Base-by-base conservation (phyloP, 108 stramenopile genomes). In the Craspedostauros australis region DNA sequence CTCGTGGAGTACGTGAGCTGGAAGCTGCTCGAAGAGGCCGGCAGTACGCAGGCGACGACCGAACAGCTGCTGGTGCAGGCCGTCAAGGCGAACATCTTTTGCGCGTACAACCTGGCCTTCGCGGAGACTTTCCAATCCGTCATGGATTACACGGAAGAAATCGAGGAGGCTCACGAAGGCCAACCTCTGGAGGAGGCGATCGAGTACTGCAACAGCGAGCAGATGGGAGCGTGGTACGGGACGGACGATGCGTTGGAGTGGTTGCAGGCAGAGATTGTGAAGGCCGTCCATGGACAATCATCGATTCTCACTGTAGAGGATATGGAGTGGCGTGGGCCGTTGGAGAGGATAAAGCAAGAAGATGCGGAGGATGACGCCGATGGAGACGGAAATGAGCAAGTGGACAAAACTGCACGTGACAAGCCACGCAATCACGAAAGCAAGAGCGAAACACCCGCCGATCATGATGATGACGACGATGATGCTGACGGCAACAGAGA, bases 131-230 rank as follows among this genome's bases (percentile, higher is more conserved):
- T 94, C 59, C 47, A 76, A 12, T 28, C 44, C 19, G 80, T 64
- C 7, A 83, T 94, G 77, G 93, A 94, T 55, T 84, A 84, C 39
- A 70, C 71, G 14, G 87, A 87, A 6, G 89, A 91, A 47, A 64
- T 91, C 28, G 85, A 85, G 51, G 88, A 84, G 48, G 67, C 70
- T 6, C 65, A 64, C n/a, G 80, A 77, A 29, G 49, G 33, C 37
- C 41, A 45, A 26, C 50, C 82, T 19, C 58, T 94, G 52, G 84
- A 85, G 51, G 75, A 81, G 64, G 86, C 84, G 19, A 85, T 94
- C 59, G 93, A 94, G 60, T 91, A 91, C 59, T 80, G 79, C 41
- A 72, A 77, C 29, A 63, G 66, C 20, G 71, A 73, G 39, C 76
- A 77, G 32, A 54, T 76, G 56, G 82, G 63, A 5, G 51, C 66